Base-by-base conservation (phyloP, 1,284 basidiomycete genomes). In the Blastosporella zonata region DNA sequence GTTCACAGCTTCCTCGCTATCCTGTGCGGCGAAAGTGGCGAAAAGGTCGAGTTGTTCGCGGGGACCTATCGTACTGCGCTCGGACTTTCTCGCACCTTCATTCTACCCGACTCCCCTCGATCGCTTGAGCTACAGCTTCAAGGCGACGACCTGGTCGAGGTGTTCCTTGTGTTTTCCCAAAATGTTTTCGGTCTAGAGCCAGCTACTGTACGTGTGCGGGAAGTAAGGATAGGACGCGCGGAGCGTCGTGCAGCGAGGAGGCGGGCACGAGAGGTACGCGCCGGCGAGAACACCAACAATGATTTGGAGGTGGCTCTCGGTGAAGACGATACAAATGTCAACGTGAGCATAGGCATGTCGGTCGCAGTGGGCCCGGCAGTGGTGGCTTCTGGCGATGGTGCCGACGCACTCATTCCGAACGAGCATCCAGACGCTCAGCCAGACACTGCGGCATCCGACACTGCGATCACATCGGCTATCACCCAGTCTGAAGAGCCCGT, bases 151-250 rank as follows among this genome's bases (percentile, higher is more conserved):
- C 76, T 93, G 2, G 90, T 93, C 3, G 90, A 93, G 63, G 84
- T 92, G 8, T 91, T 91, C 65, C 73, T 93, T 20, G 86, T 93
- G 2, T 93, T 93, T 63, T 80, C 84, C 2, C 90, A 93, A 62
- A 92, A 91, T 57, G 87, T 93, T 15, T 93, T 93, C 61, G 90
- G 91, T 8, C 67, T 93, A 25, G 90, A 93, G 62, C 90, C 90
- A 13, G 90, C 90, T 2, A 93, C 91, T 1, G 90, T 93, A 17
- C 78, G 90, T 21, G 90, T 93, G n/a, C 82, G 90, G 5, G 91
- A 93, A 64, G 90, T 93, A 20, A 77, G 91, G 35, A 90, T 93
- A 40, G 90, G 89, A 12, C 80, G 91, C 3, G 87, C 88, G 3
- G 90, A 93, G 64, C 79, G 90, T 34, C 71, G 90, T 50, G 89